phyloP scores from a whole-genome alignment of 371 early-diverging fungal genomes.

The Rhizopus arrhizus region DNA sequence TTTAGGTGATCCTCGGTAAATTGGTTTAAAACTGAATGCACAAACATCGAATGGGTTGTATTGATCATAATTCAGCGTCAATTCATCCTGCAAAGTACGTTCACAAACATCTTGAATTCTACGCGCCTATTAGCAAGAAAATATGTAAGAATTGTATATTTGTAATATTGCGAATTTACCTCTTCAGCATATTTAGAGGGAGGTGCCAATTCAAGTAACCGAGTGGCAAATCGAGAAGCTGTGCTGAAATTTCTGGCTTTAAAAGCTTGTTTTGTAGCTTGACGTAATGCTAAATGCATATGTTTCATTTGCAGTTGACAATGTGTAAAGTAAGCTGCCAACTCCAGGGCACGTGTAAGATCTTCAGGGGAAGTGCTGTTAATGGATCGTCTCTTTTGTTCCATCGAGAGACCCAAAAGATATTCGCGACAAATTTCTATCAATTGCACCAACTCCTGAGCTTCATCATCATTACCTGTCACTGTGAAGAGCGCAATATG shows the following conservation, averaged over 20 bases:
- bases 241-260: slow-evolving; percentile 81
- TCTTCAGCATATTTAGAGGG: slow-evolving; percentile 73
- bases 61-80: slow-evolving; percentile 88
- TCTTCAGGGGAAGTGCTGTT: slow-evolving; percentile 50
- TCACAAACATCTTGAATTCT: slow-evolving; percentile 81
- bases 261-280: slow-evolving; percentile 82
- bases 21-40: slow-evolving; percentile 78
- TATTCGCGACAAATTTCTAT: slow-evolving; percentile 89
- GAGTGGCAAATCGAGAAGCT: slow-evolving; percentile 81
- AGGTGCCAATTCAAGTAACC: slow-evolving; percentile 87
- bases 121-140: slow-evolving; percentile 60
- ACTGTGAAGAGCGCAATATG: slow-evolving; percentile 74
- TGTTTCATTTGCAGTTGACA: slow-evolving; percentile 88
- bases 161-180: slow-evolving; percentile 37
- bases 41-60: slow-evolving; percentile 91
- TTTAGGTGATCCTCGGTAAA: slow-evolving; percentile 81
- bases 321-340: slow-evolving; percentile 94
- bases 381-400: slow-evolving; percentile 71
- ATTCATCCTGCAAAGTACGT: slow-evolving; percentile 77
- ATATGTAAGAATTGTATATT: background rate
- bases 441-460: slow-evolving; percentile 76
- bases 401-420: slow-evolving; percentile 83
- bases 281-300: slow-evolving; percentile 77
- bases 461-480: slow-evolving; percentile 59
- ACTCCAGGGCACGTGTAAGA: slow-evolving; percentile 76